Percentiles rank a stretch among this genome's conserved stretches.
phyloP scores from a whole-genome alignment of 306 rosid species.

The Senna tora region DNA sequence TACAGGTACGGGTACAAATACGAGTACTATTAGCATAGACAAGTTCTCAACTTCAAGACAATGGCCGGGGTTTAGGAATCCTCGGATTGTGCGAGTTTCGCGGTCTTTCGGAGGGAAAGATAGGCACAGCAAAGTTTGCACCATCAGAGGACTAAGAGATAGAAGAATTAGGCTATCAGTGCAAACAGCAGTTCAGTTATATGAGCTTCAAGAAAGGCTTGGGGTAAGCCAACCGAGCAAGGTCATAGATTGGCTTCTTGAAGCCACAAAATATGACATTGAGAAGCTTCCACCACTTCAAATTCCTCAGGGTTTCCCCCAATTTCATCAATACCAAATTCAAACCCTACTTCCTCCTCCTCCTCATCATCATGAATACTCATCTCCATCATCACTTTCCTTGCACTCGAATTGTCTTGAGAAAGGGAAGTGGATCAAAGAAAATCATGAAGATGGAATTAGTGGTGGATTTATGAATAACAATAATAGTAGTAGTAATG shows the following conservation, averaged over 20 bases:
- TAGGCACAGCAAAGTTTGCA: conserved; percentile 93
- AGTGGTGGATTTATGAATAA: background rate
- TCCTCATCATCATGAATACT: conserved; percentile 26
- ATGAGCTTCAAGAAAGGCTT: conserved; percentile 89
- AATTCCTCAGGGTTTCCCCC: conserved; percentile 62
- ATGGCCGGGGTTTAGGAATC: conserved; percentile 80
- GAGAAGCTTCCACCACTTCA: conserved; percentile 93
- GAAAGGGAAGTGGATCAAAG: conserved; percentile 61
- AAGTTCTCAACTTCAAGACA: conserved; percentile 49
- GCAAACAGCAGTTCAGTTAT: conserved; percentile 85
- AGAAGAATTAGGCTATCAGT: conserved; percentile 82
- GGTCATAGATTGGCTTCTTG: conserved; percentile 91
- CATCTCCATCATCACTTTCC: background rate
- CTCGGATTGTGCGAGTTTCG: conserved; percentile 86
- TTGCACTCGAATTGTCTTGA: conserved; percentile 9
- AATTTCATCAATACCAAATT: conserved; percentile 53
- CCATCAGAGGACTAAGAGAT: conserved; percentile 85
- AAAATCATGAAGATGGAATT: conserved; percentile 34
- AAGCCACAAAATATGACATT: conserved; percentile 76
- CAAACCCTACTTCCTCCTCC: conserved; percentile 47
- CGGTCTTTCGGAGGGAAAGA: conserved; percentile 93
- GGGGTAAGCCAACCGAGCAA: conserved; percentile 93
- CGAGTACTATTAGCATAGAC: background rate
- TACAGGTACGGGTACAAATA: too few species aligned
- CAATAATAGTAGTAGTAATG: too few species aligned